Base-by-base conservation (phyloP, 1,284 basidiomycete species). In the Neotropicomus parvogracilis region DNA sequence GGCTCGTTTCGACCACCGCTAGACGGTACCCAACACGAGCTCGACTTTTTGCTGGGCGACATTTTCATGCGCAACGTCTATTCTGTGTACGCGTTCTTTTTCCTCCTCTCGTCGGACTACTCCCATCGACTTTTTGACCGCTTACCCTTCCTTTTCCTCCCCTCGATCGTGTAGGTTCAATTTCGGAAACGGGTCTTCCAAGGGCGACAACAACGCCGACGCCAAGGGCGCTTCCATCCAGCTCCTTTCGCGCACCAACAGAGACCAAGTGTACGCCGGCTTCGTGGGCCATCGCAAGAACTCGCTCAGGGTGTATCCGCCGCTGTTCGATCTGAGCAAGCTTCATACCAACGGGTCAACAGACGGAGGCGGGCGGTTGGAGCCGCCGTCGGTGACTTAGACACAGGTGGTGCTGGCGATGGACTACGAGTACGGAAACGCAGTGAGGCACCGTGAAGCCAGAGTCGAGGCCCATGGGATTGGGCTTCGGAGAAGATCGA, bases 61-160 rank as follows among this genome's bases (percentile, higher is more conserved):
- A 63, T 70, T 9, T 75, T 78, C 60, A 67, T 80, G 55, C 73
- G 80, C 37, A 81, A 80, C 46, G 68, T 74, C 31, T 80, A 81
- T 59, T 70, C 75, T 1, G 69, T 80, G 66, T 83, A 57, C 9
- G 43, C 14, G 2, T 11, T 3, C 28, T 3, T 8, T 3, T n/a
- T 10, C 6, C 14, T 6, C 13, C 12, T 2, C 19, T 14, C n/a
- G n/a, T n/a, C n/a, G n/a, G n/a, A n/a, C 39, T 19, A 6, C 13
- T 31, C 13, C 4, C 24, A 8, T 24, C 4, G 13, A n/a, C 9
- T 7, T 19, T 16, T 24, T 4, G 24, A 1, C 24, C 29, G 2
- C 21, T 13, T 11, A 21, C 21, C n/a, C n/a, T n/a, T n/a, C n/a
- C n/a, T n/a, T n/a, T n/a, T n/a, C 16, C 3, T 13, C 3, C 16